A percentile compares a stretch with the other conserved stretches of the same genome.
Conservation (phyloP, 805 yeast species). For the Zygoascus flipseniorum region DNA sequence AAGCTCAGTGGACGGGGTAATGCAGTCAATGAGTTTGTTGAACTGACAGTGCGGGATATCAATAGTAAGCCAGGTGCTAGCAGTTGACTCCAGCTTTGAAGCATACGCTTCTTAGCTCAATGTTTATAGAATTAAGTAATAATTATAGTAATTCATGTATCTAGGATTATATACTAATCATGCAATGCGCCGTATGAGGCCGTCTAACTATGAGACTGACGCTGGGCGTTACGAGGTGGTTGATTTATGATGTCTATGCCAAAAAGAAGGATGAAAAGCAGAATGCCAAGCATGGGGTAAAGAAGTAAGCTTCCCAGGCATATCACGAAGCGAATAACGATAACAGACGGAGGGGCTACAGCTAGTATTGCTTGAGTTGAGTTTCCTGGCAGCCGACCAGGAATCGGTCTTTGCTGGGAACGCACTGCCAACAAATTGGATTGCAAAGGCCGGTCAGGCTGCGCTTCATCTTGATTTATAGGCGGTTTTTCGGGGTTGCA, state of each 20-base stretch:
- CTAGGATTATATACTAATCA: too few species aligned
- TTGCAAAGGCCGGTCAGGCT: too few species aligned
- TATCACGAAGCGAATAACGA: constrained; percentile 1
- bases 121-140: background rate
- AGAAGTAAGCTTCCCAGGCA: constrained; percentile 3
- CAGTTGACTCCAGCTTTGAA: background rate
- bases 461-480: too few species aligned
- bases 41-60: constrained; percentile 16
- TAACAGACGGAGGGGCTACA: background rate
- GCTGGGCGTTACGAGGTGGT: background rate
- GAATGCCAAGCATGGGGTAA: constrained; percentile 8
- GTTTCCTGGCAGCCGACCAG: too few species aligned
- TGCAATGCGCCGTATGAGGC: too few species aligned
- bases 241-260: constrained; percentile 5
- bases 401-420: too few species aligned
- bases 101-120: background rate
- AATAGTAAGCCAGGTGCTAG: constrained; percentile 15
- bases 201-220: too few species aligned
- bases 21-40: constrained; percentile 17
- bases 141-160: background rate
- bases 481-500: too few species aligned
- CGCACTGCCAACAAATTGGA: too few species aligned
- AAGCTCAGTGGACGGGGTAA: constrained; percentile 13
- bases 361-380: too few species aligned
- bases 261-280: constrained; percentile 6